phyloP scores from a whole-genome alignment of 108 stramenopile species.

The Cyclotella atomus region DNA sequence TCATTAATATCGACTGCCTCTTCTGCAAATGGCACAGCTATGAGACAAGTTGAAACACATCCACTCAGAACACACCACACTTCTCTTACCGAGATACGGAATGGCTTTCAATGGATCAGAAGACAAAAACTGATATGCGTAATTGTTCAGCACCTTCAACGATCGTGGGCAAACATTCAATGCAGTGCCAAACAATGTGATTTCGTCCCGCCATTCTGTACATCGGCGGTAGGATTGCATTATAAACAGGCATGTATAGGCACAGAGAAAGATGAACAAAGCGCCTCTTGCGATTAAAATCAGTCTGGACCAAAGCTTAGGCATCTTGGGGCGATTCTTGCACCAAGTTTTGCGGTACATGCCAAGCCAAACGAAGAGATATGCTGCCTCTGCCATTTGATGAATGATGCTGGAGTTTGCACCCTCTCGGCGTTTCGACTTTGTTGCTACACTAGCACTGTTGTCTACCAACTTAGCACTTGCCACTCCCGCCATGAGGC shows the following conservation, averaged over 20 bases:
- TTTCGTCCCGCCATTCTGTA: neutral
- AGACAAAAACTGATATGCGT: neutral
- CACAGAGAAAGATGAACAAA: neutral
- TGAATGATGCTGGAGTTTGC: no score
- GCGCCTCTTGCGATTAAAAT: neutral
- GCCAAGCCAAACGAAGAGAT: no score
- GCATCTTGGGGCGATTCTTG: no score
- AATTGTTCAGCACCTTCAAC: constrained; percentile 12
- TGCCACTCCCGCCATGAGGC: neutral
- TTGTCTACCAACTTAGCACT: neutral
- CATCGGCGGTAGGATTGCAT: neutral
- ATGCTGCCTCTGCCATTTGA: no score
- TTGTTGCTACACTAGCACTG: neutral
- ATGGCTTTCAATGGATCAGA: constrained; percentile 4
- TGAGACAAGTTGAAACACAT: no score
- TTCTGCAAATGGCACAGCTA: no score
- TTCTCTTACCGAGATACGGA: constrained; percentile 10
- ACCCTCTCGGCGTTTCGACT: no score
- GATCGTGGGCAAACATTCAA: constrained; percentile 1
- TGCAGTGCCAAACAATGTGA: neutral
- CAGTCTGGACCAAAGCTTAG: neutral
- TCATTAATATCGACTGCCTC: neutral
- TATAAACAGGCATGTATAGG: neutral
- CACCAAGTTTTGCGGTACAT: no score
- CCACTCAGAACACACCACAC: neutral